Base-by-base conservation (phyloP, 306 rosid genomes). In the Citrullus amarus region DNA sequence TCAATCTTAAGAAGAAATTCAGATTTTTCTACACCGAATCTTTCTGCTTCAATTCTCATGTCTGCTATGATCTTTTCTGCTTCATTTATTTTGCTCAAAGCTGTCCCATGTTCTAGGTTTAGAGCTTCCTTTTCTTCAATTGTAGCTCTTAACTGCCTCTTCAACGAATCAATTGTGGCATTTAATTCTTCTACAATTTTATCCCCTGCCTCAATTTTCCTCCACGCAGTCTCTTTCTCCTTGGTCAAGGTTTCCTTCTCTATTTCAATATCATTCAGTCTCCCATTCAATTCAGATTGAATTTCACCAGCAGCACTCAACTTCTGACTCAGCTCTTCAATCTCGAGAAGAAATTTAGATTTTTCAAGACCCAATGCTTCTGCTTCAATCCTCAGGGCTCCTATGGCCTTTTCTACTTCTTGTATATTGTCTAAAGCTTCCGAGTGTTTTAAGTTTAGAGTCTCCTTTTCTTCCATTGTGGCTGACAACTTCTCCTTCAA, bases 141-240 rank as follows among this genome's bases (percentile, higher is more conserved):
- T 14, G 76, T 41, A 65, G 79, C 74, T 86, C 78, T 84, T 74
- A 88, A 83, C 79, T 82, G 76, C 79, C 55, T 80, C 83, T 43
- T 87, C 75, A 76, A 77, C 72, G 67, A 81, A 51, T 50, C 77
- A 73, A 16, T 15, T 14, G 56, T 73, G 59, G 61, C 60, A 28
- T 73, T 51, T 73, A 51, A 73, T 30, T 73, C 77, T 30, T 73
- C 44, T 15, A 48, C 56, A 51, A 48, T 30, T 73, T 51, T 87
- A 81, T 86, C 89, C 73, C 85, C 90, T 88, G 81, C 92, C 4
- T 84, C 91, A 86, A 81, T 86, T 85, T 43, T 88, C 65, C 70
- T 78, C 51, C 79, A 58, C 17, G 86, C 75, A 20, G 75, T 36
- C 68, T 79, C 83, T 63, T 86, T 86, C 80, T 81, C 89, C 80